phyloP scores from a whole-genome alignment of 352 stramenopile genomes.

The Phytophthora megakarya region DNA sequence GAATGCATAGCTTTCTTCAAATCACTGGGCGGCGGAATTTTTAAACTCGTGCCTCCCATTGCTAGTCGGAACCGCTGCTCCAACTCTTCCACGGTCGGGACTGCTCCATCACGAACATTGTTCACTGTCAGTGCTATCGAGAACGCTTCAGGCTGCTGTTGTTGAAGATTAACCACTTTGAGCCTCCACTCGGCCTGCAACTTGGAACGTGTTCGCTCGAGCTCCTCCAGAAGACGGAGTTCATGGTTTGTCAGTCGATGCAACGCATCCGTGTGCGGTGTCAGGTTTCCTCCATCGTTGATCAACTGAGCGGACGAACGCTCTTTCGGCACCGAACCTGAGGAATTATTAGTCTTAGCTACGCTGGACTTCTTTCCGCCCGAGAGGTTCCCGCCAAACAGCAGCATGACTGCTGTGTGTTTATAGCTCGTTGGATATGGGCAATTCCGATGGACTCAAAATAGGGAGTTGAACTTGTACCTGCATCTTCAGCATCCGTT shows the following conservation, averaged over 20 bases:
- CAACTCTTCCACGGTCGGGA: conserved; percentile 45
- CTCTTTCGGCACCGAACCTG: background rate
- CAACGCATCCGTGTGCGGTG: conserved; percentile 66
- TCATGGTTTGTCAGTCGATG: conserved; percentile 81
- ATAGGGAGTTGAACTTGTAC: conserved; percentile 17
- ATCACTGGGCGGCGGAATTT: conserved; percentile 18
- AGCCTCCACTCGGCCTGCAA: conserved; percentile 72
- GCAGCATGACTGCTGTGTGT: conserved; percentile 43
- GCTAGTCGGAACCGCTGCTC: conserved; percentile 41
- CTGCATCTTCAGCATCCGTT: conserved; percentile 8
- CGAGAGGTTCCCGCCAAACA: conserved; percentile 73
- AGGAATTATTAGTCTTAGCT: background rate
- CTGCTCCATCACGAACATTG: conserved; percentile 14
- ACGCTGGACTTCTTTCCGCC: conserved; percentile 30
- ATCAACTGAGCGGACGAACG: background rate
- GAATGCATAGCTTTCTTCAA: conserved; percentile 48
- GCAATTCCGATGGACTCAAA: conserved; percentile 5
- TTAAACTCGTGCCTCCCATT: conserved; percentile 31
- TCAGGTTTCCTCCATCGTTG: conserved; percentile 17
- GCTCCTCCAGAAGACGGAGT: conserved; percentile 71
- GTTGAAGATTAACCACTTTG: conserved; percentile 61
- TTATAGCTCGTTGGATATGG: background rate
- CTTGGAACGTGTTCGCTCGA: conserved; percentile 73
- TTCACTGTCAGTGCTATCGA: conserved; percentile 27
- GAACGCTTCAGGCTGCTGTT: conserved; percentile 42